Percentiles rank a stretch among this genome's conserved stretches.
These are phyloP conservation scores for Pleomassaria siparia DNA, from an alignment of 2,329 filamentous ascomycete species.

Conservation along the genomic window DNA sequence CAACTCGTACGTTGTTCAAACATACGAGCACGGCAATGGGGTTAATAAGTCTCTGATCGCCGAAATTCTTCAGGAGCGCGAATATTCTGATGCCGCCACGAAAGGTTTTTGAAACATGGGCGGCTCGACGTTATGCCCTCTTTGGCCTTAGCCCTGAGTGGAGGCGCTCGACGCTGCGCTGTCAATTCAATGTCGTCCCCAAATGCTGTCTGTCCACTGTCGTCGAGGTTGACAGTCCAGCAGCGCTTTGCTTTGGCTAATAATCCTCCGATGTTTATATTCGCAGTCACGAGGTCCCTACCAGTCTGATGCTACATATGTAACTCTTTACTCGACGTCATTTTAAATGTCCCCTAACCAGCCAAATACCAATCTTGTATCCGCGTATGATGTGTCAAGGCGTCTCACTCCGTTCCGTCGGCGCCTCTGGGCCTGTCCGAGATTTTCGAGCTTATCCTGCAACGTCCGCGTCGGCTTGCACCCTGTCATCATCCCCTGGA, in stretches of 20 bases:
- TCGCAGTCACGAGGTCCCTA: slow-evolving; percentile 20
- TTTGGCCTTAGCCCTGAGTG: slow-evolving; percentile 8
- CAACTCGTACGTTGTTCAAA: slow-evolving; percentile 11
- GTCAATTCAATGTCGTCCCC: not conserved
- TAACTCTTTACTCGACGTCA: slow-evolving; percentile 8
- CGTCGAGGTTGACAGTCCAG: slow-evolving; percentile 6
- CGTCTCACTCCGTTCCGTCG: slow-evolving; percentile 20
- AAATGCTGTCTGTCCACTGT: not conserved
- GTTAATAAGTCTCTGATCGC: slow-evolving; percentile 11
- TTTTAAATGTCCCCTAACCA: slow-evolving; percentile 12
- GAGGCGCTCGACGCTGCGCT: slow-evolving; percentile 11
- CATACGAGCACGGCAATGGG: slow-evolving; percentile 7
- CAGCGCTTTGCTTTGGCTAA: slow-evolving; percentile 14
- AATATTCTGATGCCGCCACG: not conserved
- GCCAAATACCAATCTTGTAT: slow-evolving; percentile 4
- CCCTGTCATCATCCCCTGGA: slow-evolving; percentile 14
- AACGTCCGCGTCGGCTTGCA: slow-evolving; percentile 36
- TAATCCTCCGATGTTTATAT: slow-evolving; percentile 23
- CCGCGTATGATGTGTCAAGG: slow-evolving; percentile 11
- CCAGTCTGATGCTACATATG: slow-evolving; percentile 12
- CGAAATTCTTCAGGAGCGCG: slow-evolving; percentile 7
- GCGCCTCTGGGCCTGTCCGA: slow-evolving; percentile 16
- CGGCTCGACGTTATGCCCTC: slow-evolving; percentile 18
- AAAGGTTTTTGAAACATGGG: slow-evolving; percentile 12
- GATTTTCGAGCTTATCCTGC: slow-evolving; percentile 18